These are phyloP conservation scores for Taxillus chinensis DNA, from an alignment of 164 flowering plant genomes.

Conservation along the genomic window DNA sequence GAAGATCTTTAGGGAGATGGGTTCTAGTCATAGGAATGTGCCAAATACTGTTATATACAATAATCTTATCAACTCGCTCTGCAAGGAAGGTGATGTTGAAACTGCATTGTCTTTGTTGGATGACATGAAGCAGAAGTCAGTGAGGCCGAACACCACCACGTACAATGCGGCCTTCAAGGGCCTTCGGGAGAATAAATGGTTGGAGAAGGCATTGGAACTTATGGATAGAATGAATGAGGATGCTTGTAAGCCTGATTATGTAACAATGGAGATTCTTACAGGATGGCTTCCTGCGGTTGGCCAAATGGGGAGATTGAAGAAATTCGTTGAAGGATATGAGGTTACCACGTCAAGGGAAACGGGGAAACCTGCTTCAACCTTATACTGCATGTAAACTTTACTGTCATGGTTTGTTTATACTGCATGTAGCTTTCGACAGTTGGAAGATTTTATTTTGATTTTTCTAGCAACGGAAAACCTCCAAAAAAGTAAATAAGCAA, in stretches of 20 bases:
- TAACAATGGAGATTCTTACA: constrained; percentile 65
- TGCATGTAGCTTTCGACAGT: too few species aligned
- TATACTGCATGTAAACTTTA: too few species aligned
- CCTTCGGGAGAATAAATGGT: constrained; percentile 35
- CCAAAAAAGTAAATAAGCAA: too few species aligned
- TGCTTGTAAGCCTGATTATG: constrained; percentile 64
- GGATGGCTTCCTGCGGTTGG: constrained; percentile 75
- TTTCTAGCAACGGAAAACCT: too few species aligned
- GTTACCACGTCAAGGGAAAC: constrained; percentile 14
- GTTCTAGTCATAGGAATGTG: constrained; percentile 24
- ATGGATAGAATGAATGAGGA: constrained; percentile 71
- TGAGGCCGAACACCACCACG: constrained; percentile 40
- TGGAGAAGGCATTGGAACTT: constrained; percentile 45
- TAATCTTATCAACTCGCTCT: constrained; percentile 50
- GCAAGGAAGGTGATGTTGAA: constrained; percentile 41
- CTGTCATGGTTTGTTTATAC: too few species aligned
- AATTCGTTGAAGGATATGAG: constrained; percentile 34
- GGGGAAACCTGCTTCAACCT: too few species aligned
- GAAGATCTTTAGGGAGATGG: constrained; percentile 48
- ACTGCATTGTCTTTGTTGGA: constrained; percentile 51
- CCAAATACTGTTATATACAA: constrained; percentile 75
- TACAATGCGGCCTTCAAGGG: constrained; percentile 71
- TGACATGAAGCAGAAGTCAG: constrained; percentile 50
- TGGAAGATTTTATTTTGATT: too few species aligned
- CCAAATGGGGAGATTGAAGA: constrained; percentile 36